A percentile compares a stretch with the other conserved stretches of the same genome.
These are phyloP conservation scores for Magnaporthiopsis poae DNA, from an alignment of 2,329 filamentous ascomycete species.

Conservation along the genomic window DNA sequence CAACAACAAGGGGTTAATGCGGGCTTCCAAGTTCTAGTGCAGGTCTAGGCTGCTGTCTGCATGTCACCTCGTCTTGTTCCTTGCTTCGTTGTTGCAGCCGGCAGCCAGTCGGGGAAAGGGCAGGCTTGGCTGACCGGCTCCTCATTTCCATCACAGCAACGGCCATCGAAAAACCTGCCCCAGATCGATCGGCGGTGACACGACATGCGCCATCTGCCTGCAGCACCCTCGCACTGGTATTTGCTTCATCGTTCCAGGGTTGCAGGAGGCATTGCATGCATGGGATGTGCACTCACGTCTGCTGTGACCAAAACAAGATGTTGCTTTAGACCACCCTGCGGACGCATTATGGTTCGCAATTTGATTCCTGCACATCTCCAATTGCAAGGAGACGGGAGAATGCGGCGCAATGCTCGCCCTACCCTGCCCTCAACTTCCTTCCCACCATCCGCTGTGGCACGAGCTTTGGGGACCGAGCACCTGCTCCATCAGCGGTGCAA, in stretches of 20 bases:
- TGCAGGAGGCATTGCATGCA: too few relatives aligned
- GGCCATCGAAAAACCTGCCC: neutral
- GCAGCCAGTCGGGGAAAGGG: neutral
- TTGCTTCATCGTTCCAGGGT: too few relatives aligned
- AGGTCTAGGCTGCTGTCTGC: neutral
- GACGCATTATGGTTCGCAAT: neutral
- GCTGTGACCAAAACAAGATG: neutral
- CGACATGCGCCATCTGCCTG: neutral
- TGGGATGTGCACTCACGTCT: neutral
- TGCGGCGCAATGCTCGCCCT: neutral
- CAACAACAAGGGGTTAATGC: neutral
- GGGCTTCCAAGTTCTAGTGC: neutral
- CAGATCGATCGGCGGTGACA: neutral
- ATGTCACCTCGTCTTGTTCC: neutral
- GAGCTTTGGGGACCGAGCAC: too few relatives aligned
- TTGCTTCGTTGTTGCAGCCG: neutral
- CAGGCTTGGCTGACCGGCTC: neutral
- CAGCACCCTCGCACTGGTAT: too few relatives aligned
- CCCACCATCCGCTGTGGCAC: too few relatives aligned
- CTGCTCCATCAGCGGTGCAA: neutral
- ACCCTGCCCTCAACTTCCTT: too few relatives aligned
- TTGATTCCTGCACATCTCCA: neutral
- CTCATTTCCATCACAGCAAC: neutral
- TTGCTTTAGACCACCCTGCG: neutral
- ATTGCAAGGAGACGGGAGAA: neutral